Percentiles rank a stretch among this genome's conserved stretches.
phyloP scores from a whole-genome alignment of 2,329 filamentous ascomycete species.

The Penicillium sp. region DNA sequence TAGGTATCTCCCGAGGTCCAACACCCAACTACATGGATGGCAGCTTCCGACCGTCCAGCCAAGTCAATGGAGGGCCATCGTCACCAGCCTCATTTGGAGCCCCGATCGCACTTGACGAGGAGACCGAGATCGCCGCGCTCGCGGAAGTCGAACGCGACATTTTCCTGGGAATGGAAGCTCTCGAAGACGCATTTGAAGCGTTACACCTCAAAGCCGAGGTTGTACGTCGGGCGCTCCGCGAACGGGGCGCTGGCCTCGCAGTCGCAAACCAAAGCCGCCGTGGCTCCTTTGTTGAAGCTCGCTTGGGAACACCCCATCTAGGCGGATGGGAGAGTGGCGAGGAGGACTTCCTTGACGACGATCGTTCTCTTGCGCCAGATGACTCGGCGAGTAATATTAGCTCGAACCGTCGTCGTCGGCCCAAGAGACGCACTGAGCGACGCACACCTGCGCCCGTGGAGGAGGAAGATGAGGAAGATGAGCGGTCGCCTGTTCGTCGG shows the following conservation, averaged over 20 bases:
- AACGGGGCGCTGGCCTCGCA: constrained; percentile 76
- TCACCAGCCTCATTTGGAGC: constrained; percentile 66
- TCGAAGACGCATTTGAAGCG: constrained; percentile 91
- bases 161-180: constrained; percentile 87
- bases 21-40: constrained; percentile 40
- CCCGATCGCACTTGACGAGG: constrained; percentile 87
- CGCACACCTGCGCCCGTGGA: constrained; percentile 52
- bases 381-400: constrained; percentile 54
- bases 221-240: constrained; percentile 76
- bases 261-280: constrained; percentile 49
- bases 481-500: constrained; percentile 27
- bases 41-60: constrained; percentile 45
- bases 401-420: constrained; percentile 46
- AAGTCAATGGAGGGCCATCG: constrained; percentile 41
- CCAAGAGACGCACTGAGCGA: constrained; percentile 50
- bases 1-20: constrained; percentile 37
- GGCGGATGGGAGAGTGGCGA: constrained; percentile 44
- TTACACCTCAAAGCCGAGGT: constrained; percentile 83
- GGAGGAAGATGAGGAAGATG: constrained; percentile 49
- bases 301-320: constrained; percentile 44
- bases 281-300: constrained; percentile 44
- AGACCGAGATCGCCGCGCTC: constrained; percentile 85
- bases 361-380: constrained; percentile 48
- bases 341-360: constrained; percentile 49
- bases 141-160: constrained; percentile 93